Conservation (phyloP, 352 stramenopile species). For the Globisporangium radiosum region DNA sequence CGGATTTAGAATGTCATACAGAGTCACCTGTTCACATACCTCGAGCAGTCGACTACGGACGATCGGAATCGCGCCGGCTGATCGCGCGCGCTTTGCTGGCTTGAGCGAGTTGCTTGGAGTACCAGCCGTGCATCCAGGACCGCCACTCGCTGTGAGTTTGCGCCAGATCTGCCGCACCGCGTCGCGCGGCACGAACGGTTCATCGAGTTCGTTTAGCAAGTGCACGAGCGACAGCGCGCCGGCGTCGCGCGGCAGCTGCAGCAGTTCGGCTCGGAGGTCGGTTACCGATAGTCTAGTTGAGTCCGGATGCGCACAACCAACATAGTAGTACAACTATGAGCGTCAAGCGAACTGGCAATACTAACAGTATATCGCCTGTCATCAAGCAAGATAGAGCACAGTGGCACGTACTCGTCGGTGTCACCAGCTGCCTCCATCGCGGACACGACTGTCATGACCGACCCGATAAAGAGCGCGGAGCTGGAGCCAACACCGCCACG, state of each 20-base stretch:
- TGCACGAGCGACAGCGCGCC: conserved; percentile 30
- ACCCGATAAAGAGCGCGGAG: conserved; percentile 12
- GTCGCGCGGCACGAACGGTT: conserved; percentile 45
- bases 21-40: conserved; percentile 7
- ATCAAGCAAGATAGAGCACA: too few species aligned
- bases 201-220: conserved; percentile 38
- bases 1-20: too few species aligned
- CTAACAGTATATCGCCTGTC: too few species aligned
- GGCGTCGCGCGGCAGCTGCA: conserved; percentile 25
- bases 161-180: conserved; percentile 49
- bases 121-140: neutral
- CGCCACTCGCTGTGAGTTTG: conserved; percentile 18
- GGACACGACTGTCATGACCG: conserved; percentile 32
- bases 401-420: conserved; percentile 30
- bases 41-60: conserved; percentile 47
- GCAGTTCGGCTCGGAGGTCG: conserved; percentile 23
- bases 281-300: conserved; percentile 28
- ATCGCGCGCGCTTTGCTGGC: conserved; percentile 25
- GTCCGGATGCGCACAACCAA: neutral
- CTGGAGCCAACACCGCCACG: neutral
- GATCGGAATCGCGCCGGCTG: conserved; percentile 35
- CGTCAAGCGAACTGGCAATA: too few species aligned
- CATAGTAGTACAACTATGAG: neutral
- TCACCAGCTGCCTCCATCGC: conserved; percentile 25
- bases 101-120: conserved; percentile 3